These are phyloP conservation scores for Colletotrichum liaoningense DNA, from an alignment of 2,329 filamentous ascomycete species.

Conservation along the genomic window DNA sequence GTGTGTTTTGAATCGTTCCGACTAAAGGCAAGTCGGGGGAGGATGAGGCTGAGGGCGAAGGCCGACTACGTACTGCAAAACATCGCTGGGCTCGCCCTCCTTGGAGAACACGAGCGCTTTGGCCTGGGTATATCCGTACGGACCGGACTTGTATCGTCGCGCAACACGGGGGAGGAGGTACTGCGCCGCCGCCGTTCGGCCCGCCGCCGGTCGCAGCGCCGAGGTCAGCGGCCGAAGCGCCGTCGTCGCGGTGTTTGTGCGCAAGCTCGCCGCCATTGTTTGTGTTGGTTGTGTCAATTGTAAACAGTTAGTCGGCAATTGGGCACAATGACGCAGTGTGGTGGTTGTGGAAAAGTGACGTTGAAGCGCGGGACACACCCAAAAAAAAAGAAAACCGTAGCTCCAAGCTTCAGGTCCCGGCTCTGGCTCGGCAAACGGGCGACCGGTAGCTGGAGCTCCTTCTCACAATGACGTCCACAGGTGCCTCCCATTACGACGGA, in stretches of 20 bases:
- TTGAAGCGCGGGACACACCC: no score
- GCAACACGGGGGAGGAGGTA: slow-evolving; percentile 37
- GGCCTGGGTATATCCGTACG: slow-evolving; percentile 86
- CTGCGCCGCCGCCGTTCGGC: not conserved
- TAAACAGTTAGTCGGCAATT: not conserved
- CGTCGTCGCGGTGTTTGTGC: slow-evolving; percentile 6
- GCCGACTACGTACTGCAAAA: slow-evolving; percentile 64
- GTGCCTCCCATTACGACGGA: not conserved
- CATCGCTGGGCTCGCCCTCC: slow-evolving; percentile 80
- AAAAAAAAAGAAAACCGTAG: not conserved
- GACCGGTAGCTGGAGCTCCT: slow-evolving; percentile 13
- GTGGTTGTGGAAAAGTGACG: not conserved
- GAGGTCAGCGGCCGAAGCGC: slow-evolving; percentile 31
- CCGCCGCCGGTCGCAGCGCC: slow-evolving; percentile 16
- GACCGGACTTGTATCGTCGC: slow-evolving; percentile 65
- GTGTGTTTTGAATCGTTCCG: no score
- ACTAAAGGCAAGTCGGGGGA: no score
- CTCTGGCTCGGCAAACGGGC: slow-evolving; percentile 34
- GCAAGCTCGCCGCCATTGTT: slow-evolving; percentile 23
- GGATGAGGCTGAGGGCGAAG: no score
- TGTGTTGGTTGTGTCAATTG: not conserved
- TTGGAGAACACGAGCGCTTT: slow-evolving; percentile 83
- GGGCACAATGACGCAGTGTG: not conserved
- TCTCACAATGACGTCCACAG: slow-evolving; percentile 31
- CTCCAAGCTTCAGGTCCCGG: slow-evolving; percentile 5